phyloP scores from a whole-genome alignment of 129 eudicot species.

The Solidago caesia region DNA sequence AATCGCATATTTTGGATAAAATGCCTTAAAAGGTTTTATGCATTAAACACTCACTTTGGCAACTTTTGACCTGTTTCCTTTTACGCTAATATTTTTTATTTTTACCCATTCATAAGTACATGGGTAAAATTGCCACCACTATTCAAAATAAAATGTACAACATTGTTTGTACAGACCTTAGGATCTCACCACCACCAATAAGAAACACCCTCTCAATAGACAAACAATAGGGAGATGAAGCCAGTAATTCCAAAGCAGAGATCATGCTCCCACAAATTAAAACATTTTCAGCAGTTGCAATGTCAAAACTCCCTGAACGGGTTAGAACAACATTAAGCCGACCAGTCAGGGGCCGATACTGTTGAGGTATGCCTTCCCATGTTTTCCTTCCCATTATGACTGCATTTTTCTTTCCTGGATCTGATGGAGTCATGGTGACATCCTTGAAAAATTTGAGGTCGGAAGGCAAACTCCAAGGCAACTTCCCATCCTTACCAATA shows the following conservation, averaged over 20 bases:
- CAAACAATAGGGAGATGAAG: slow-evolving; percentile 60
- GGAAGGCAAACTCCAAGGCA: slow-evolving; percentile 89
- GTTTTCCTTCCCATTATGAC: slow-evolving; percentile 94
- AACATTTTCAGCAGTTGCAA: slow-evolving; percentile 70
- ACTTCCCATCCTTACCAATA: slow-evolving; percentile 81
- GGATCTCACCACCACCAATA: slow-evolving; percentile 88
- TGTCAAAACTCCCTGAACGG: slow-evolving; percentile 64
- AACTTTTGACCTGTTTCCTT: background rate
- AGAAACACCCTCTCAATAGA: slow-evolving; percentile 81
- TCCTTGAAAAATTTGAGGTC: slow-evolving; percentile 87
- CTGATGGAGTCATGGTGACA: slow-evolving; percentile 57
- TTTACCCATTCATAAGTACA: background rate
- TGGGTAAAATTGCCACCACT: background rate
- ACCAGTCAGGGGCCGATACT: slow-evolving; percentile 73
- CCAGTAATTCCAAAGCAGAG: slow-evolving; percentile 74
- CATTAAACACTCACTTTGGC: background rate
- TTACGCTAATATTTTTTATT: background rate
- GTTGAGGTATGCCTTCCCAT: slow-evolving; percentile 80
- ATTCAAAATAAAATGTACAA: background rate
- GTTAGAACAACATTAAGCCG: slow-evolving; percentile 86
- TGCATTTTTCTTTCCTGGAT: slow-evolving; percentile 71
- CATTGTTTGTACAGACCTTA: slow-evolving; percentile 48
- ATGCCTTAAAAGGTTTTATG: background rate
- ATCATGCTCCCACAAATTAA: slow-evolving; percentile 66
- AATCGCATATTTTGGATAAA: background rate